Evolutionary conservation across 106 monocot genomes (phyloP).

Genomic region (Posidonia australis): DNA sequence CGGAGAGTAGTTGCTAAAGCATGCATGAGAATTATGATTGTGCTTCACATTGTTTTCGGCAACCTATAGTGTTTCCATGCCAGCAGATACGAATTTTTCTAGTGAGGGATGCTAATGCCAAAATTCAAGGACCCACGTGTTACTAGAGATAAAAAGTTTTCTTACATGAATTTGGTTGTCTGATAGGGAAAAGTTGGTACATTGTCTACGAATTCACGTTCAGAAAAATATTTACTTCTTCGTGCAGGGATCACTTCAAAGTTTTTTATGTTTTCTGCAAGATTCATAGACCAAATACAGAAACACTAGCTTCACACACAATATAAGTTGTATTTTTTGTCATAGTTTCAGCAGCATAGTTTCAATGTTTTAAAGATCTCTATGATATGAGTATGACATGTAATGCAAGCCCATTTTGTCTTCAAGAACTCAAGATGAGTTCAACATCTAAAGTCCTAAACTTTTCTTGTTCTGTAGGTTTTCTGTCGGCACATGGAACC

Average conservation of each 20-base stretch:
- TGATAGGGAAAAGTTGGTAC: too few relatives aligned
- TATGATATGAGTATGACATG: background rate
- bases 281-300: constrained; percentile 51
- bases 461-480: constrained; percentile 30
- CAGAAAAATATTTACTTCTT: background rate
- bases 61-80: too few relatives aligned
- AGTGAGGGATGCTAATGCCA: too few relatives aligned
- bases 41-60: too few relatives aligned
- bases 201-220: too few relatives aligned
- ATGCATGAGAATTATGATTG: too few relatives aligned
- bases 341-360: background rate
- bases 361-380: background rate
- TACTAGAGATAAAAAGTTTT: too few relatives aligned
- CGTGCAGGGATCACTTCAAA: constrained; percentile 3
- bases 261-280: background rate
- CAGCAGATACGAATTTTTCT: too few relatives aligned
- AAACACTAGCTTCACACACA: constrained; percentile 79
- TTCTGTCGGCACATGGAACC: constrained; percentile 84
- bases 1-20: too few relatives aligned
- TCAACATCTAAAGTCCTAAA: background rate
- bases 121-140: too few relatives aligned
- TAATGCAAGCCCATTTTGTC: background rate
- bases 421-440: background rate
- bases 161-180: background rate
- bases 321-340: constrained; percentile 22